Percentiles rank a stretch among this genome's conserved stretches.
phyloP scores from a whole-genome alignment of 2,329 filamentous ascomycete genomes.

The Fusarium algeriense region DNA sequence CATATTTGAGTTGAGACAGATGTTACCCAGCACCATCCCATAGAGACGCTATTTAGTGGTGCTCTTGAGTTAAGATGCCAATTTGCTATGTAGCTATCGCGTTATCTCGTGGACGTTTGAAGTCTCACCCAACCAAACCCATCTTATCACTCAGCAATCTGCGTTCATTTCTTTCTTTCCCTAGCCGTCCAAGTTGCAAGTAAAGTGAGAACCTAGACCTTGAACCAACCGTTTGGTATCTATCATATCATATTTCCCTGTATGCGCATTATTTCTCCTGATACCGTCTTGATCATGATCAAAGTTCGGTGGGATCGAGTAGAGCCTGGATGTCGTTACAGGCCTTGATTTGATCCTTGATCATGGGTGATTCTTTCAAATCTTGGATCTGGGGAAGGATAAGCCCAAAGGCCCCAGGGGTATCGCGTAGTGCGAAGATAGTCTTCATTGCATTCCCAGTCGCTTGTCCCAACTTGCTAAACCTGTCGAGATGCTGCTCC shows the following conservation, averaged over 20 bases:
- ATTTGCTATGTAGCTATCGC: background rate
- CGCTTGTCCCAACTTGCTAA: background rate
- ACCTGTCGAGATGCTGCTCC: background rate
- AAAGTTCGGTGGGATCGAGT: background rate
- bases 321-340: background rate
- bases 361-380: background rate
- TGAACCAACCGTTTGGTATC: too few species aligned
- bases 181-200: background rate
- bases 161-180: background rate
- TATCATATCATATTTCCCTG: too few species aligned
- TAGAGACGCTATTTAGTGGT: too few species aligned
- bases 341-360: background rate
- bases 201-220: background rate
- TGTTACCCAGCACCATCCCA: too few species aligned
- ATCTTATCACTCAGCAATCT: background rate
- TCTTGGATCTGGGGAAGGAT: fast-evolving
- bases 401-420: fast-evolving
- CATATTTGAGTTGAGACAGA: too few species aligned
- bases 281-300: background rate
- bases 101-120: background rate
- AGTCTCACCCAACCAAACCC: background rate
- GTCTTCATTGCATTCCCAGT: background rate
- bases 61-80: background rate
- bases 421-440: fast-evolving
- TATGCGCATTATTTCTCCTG: too few species aligned